Conservation (phyloP, 2,329 filamentous ascomycete genomes). For the Trichophyton verrucosum region DNA sequence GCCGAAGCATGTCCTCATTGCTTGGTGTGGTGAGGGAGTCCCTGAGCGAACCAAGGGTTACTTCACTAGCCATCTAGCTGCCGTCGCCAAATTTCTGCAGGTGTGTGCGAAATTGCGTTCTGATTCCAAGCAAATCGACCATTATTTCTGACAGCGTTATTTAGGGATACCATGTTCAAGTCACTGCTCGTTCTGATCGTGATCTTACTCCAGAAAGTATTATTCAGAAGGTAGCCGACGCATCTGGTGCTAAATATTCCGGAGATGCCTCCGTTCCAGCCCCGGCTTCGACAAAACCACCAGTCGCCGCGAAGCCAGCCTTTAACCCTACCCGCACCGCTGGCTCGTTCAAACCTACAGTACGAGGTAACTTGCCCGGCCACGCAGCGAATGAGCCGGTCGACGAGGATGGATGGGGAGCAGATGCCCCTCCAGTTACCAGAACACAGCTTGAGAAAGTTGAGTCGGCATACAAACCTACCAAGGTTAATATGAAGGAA, state of each 20-base stretch:
- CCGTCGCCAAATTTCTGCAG: constrained; percentile 84
- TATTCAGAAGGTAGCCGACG: constrained; percentile 84
- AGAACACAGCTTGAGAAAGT: constrained; percentile 85
- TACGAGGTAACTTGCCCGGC: constrained; percentile 44
- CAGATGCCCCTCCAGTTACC: constrained; percentile 81
- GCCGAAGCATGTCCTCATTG: constrained; percentile 85
- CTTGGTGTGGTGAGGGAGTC: constrained; percentile 94
- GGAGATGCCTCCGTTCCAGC: constrained; percentile 48
- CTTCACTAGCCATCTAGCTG: constrained; percentile 85
- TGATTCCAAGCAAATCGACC: constrained; percentile 1
- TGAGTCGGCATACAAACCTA: constrained; percentile 81
- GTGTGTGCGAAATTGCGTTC: constrained; percentile 28
- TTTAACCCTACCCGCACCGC: constrained; percentile 64
- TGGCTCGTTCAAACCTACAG: constrained; percentile 54
- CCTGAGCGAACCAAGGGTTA: constrained; percentile 98
- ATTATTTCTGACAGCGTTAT: constrained; percentile 6
- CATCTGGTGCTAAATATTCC: constrained; percentile 90
- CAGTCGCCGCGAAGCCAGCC: constrained; percentile 76
- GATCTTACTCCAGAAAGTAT: constrained; percentile 82
- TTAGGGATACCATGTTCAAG: constrained; percentile 87
- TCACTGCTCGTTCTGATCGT: constrained; percentile 82
- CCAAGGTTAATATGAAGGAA: constrained; percentile 85
- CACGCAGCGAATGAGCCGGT: constrained; percentile 39
- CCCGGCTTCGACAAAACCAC: constrained; percentile 42
- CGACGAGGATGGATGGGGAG: constrained; percentile 86